Conservation (phyloP, 2,329 filamentous ascomycete genomes). For the Aspergillus unguis region DNA sequence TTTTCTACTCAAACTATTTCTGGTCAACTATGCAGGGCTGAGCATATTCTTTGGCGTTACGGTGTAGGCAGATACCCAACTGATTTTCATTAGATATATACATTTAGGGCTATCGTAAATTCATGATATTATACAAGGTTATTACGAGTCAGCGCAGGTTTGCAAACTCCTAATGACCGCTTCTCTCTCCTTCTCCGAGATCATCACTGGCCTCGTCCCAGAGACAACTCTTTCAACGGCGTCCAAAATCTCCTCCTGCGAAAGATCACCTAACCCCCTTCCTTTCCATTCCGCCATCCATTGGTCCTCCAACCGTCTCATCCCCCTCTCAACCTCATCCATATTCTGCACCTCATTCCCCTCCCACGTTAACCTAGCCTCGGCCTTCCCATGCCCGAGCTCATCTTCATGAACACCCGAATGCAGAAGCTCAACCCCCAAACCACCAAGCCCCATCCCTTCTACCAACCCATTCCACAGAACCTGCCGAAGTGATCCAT, state of each 20-base stretch:
- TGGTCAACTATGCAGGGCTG: slow-evolving; percentile 74
- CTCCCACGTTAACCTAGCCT: slow-evolving; percentile 37
- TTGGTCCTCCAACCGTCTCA: slow-evolving; percentile 22
- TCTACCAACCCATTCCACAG: slow-evolving; percentile 45
- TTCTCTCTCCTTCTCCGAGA: slow-evolving; percentile 23
- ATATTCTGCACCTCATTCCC: slow-evolving; percentile 33
- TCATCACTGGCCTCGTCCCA: slow-evolving; percentile 21
- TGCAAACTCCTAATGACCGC: slow-evolving; percentile 16
- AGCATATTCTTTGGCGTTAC: slow-evolving; percentile 21
- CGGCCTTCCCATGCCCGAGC: slow-evolving; percentile 16
- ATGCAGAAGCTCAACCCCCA: slow-evolving; percentile 40
- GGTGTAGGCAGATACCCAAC: slow-evolving; percentile 15
- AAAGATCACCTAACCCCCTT: slow-evolving; percentile 12
- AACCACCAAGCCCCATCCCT: slow-evolving; percentile 35
- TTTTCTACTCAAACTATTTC: slow-evolving; percentile 94
- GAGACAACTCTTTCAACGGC: slow-evolving; percentile 28
- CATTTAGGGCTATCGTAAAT: slow-evolving; percentile 6
- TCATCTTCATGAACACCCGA: slow-evolving; percentile 8
- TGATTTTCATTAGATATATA: background rate
- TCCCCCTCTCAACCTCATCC: slow-evolving; percentile 29
- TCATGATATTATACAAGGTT: slow-evolving; percentile 3
- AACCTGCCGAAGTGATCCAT: slow-evolving; percentile 39
- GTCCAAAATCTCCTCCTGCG: slow-evolving; percentile 26
- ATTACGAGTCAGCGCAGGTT: background rate
- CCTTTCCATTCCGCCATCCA: slow-evolving; percentile 32